phyloP scores from a whole-genome alignment of 179 eudicot species.

The Actinidia arguta region DNA sequence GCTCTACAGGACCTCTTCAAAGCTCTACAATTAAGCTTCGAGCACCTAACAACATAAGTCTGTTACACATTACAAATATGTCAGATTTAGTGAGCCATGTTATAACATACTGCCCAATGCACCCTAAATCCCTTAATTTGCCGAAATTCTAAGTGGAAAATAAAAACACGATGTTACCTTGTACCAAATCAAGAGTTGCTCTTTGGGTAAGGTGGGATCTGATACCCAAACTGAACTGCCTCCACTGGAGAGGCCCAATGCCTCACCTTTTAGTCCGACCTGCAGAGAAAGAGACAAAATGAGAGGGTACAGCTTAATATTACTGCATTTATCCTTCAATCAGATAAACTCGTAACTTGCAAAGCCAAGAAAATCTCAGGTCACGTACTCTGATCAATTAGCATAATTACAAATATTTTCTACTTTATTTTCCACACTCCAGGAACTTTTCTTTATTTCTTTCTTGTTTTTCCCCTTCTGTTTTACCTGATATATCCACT shows the following conservation, averaged over 20 bases:
- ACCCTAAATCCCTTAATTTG: neutral
- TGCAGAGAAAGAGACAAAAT: constrained; percentile 26
- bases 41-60: no score
- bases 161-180: constrained; percentile 48
- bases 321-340: neutral
- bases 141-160: neutral
- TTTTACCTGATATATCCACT: constrained; percentile 91
- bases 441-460: no score
- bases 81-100: neutral
- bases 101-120: neutral
- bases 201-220: constrained; percentile 58
- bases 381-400: neutral
- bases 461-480: no score
- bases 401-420: neutral
- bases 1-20: neutral
- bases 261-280: constrained; percentile 90
- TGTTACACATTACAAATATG: no score
- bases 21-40: neutral
- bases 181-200: constrained; percentile 90
- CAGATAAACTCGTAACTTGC: neutral
- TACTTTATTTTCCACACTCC: neutral
- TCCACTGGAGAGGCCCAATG: constrained; percentile 63
- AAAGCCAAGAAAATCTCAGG: neutral
- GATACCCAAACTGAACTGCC: constrained; percentile 70
- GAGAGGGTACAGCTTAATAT: neutral